Conservation (phyloP, 2,329 filamentous ascomycete genomes). For the Penicillium sp. region DNA sequence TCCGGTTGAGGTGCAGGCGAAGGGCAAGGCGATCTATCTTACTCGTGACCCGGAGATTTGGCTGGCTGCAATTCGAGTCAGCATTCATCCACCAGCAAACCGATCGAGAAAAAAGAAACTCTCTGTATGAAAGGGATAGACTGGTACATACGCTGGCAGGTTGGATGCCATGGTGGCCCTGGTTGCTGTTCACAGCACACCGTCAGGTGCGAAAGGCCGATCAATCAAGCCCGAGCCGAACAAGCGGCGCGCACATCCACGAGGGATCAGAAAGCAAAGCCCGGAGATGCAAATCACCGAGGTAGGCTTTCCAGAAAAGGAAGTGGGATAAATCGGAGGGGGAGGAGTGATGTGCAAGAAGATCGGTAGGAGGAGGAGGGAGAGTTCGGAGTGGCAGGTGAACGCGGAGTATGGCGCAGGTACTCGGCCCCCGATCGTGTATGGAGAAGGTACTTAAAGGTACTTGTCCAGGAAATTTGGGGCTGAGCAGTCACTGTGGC, state of each 20-base stretch:
- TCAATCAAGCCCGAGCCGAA: constrained; percentile 32
- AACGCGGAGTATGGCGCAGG: constrained; percentile 17
- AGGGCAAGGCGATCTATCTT: constrained; percentile 35
- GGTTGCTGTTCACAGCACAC: constrained; percentile 26
- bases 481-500: too few relatives aligned
- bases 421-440: constrained; percentile 18
- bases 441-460: constrained; percentile 12
- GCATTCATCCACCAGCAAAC: constrained; percentile 13
- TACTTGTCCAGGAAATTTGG: too few relatives aligned
- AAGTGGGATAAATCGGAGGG: constrained; percentile 12
- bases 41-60: constrained; percentile 94
- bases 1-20: constrained; percentile 11
- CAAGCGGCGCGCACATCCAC: constrained; percentile 34
- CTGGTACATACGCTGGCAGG: constrained; percentile 57
- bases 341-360: constrained; percentile 1
- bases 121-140: too few relatives aligned
- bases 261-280: constrained; percentile 10
- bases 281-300: constrained; percentile 11
- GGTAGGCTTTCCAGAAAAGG: constrained; percentile 9
- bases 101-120: background rate
- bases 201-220: constrained; percentile 28
- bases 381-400: constrained; percentile 15
- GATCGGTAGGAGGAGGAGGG: constrained; percentile 16
- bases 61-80: constrained; percentile 51
- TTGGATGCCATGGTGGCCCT: constrained; percentile 51